Evolutionary conservation across 2,329 filamentous ascomycete species (phyloP).

Genomic region (Reticulascus tulasneorum): DNA sequence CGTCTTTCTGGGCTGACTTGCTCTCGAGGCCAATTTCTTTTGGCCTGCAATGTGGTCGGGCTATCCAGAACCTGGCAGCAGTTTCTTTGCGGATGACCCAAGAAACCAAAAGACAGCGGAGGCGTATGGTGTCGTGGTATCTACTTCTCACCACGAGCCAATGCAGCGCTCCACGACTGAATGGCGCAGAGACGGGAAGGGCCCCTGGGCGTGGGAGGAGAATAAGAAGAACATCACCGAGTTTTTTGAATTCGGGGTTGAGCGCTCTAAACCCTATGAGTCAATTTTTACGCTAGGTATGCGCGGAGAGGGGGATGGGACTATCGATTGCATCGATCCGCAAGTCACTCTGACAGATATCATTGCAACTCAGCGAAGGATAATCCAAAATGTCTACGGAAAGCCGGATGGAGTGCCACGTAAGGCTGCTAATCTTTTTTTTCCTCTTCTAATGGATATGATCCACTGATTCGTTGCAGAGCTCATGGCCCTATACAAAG

Average conservation of each 20-base stretch:
- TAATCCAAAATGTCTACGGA: constrained; percentile 49
- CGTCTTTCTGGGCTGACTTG: neutral
- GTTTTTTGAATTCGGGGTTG: constrained; percentile 54
- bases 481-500: constrained; percentile 63
- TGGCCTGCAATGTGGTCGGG: constrained; percentile 65
- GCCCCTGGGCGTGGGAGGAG: constrained; percentile 56
- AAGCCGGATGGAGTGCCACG: constrained; percentile 35
- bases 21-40: constrained; percentile 54
- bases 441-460: neutral
- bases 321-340: constrained; percentile 46
- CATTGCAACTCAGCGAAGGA: constrained; percentile 49
- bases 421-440: constrained; percentile 20
- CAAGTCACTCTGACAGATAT: constrained; percentile 49
- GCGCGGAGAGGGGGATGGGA: constrained; percentile 56
- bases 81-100: constrained; percentile 60
- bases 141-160: constrained; percentile 62
- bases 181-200: constrained; percentile 36
- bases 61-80: constrained; percentile 42
- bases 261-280: constrained; percentile 52
- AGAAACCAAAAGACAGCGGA: constrained; percentile 56
- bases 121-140: constrained; percentile 60
- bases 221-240: constrained; percentile 51
- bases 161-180: constrained; percentile 57
- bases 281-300: constrained; percentile 56
- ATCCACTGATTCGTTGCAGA: constrained; percentile 30